Evolutionary conservation across 495 filamentous ascomycete species (phyloP).

Genomic region (Pyrenula massariospora): DNA sequence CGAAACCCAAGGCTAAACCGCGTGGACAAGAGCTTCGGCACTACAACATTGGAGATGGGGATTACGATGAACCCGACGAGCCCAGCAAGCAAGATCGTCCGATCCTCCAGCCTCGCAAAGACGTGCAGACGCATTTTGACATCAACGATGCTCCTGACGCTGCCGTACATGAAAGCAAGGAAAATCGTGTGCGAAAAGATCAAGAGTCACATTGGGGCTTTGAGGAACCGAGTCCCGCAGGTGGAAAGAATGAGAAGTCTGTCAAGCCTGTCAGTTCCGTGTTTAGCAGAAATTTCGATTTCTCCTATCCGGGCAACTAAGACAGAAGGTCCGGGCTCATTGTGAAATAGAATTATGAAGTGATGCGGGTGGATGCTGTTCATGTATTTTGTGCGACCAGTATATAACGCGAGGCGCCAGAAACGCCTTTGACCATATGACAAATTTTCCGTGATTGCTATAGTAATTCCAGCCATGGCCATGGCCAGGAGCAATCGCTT

Average conservation of each 20-base stretch:
- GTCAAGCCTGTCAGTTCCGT: neutral
- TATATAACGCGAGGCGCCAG: too few species aligned
- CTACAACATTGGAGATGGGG: slow-evolving; percentile 61
- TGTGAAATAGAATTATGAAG: too few species aligned
- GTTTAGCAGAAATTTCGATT: neutral
- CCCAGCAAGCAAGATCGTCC: slow-evolving; percentile 30
- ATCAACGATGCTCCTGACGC: slow-evolving; percentile 38
- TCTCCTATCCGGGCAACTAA: neutral
- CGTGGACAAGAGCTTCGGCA: slow-evolving; percentile 48
- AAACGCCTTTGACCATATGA: too few species aligned
- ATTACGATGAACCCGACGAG: slow-evolving; percentile 44
- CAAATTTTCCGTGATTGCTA: too few species aligned
- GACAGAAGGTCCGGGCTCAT: too few species aligned
- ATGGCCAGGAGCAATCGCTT: too few species aligned
- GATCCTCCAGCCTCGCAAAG: slow-evolving; percentile 56
- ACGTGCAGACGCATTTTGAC: slow-evolving; percentile 71
- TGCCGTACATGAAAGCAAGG: neutral
- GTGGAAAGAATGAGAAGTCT: neutral
- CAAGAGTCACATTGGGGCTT: neutral
- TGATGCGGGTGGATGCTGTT: too few species aligned
- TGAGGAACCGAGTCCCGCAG: neutral
- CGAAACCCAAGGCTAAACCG: slow-evolving; percentile 28
- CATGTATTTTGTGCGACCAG: too few species aligned
- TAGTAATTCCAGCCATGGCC: too few species aligned
- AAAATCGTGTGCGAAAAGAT: neutral